phyloP scores from a whole-genome alignment of 2,329 filamentous ascomycete species.

The Stemphylium lycopersici region DNA sequence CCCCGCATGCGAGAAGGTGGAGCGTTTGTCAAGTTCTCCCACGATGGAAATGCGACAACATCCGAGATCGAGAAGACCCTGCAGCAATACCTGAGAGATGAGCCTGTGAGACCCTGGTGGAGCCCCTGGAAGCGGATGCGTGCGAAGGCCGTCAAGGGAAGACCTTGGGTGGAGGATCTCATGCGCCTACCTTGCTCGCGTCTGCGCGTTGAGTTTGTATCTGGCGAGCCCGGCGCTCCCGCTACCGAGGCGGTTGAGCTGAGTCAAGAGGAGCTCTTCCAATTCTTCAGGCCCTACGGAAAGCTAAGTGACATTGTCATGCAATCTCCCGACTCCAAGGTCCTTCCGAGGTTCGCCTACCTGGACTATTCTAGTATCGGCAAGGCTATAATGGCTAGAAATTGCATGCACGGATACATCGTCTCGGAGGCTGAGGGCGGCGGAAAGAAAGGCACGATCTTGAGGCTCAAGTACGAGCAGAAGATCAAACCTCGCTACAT shows the following conservation, averaged over 20 bases:
- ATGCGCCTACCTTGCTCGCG: constrained; percentile 78
- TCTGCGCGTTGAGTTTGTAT: constrained; percentile 83
- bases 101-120: constrained; percentile 86
- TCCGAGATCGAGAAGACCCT: constrained; percentile 67
- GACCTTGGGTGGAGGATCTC: constrained; percentile 93
- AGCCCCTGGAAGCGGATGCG: constrained; percentile 79
- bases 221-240: constrained; percentile 71
- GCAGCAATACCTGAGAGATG: constrained; percentile 67
- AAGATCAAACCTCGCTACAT: constrained; percentile 78
- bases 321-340: constrained; percentile 85
- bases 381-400: constrained; percentile 85
- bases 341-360: constrained; percentile 78
- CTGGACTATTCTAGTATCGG: constrained; percentile 76
- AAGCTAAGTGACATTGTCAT: constrained; percentile 85
- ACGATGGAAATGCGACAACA: constrained; percentile 55
- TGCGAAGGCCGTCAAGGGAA: constrained; percentile 76
- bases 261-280: constrained; percentile 85
- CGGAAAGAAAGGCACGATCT: constrained; percentile 74
- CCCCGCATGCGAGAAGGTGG: constrained; percentile 90
- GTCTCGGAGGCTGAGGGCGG: constrained; percentile 72
- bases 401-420: constrained; percentile 86
- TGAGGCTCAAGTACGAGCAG: constrained; percentile 84
- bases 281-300: constrained; percentile 85
- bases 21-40: constrained; percentile 85
- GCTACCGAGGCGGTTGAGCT: constrained; percentile 76